phyloP scores from a whole-genome alignment of 805 yeast genomes.

The Schizosaccharomyces osmophilus region DNA sequence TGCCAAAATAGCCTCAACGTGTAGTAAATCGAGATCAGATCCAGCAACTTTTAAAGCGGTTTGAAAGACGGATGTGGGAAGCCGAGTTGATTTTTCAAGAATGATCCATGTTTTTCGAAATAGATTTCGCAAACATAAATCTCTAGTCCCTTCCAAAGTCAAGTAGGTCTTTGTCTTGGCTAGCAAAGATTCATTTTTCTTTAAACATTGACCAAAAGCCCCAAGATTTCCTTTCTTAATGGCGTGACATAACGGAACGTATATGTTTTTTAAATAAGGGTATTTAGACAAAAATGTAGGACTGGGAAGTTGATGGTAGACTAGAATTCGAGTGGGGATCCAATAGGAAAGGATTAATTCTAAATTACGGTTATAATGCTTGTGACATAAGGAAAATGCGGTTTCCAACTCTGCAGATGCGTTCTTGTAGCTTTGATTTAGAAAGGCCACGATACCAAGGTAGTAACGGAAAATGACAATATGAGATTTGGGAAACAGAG shows the following conservation, averaged over 20 bases:
- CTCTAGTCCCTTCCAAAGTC: slow-evolving; percentile 27
- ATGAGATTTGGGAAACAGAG: slow-evolving; percentile 24
- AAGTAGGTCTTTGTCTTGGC: slow-evolving; percentile 38
- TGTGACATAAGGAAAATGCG: slow-evolving; percentile 21
- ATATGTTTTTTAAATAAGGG: slow-evolving; percentile 21
- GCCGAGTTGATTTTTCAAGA: slow-evolving; percentile 13
- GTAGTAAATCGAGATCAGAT: slow-evolving; percentile 18
- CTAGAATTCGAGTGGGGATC: slow-evolving; percentile 37
- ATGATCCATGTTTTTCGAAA: slow-evolving; percentile 19
- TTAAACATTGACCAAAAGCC: slow-evolving; percentile 24
- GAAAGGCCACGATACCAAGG: slow-evolving; percentile 39
- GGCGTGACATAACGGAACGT: slow-evolving; percentile 25
- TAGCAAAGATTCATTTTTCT: slow-evolving; percentile 24
- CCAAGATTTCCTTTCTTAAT: slow-evolving; percentile 30
- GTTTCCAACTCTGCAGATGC: slow-evolving; percentile 16
- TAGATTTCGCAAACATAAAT: slow-evolving; percentile 26
- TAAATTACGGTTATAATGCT: slow-evolving; percentile 13
- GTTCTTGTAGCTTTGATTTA: slow-evolving; percentile 31
- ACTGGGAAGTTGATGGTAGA: slow-evolving; percentile 25
- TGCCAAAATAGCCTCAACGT: slow-evolving; percentile 46
- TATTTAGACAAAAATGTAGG: slow-evolving; percentile 17
- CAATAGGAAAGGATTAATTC: slow-evolving; percentile 31
- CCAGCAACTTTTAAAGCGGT: slow-evolving; percentile 6
- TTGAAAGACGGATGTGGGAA: slow-evolving; percentile 3
- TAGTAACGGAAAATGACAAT: slow-evolving; percentile 42